phyloP scores from a whole-genome alignment of 2,329 filamentous ascomycete genomes.

The Trichoderma sp. region DNA sequence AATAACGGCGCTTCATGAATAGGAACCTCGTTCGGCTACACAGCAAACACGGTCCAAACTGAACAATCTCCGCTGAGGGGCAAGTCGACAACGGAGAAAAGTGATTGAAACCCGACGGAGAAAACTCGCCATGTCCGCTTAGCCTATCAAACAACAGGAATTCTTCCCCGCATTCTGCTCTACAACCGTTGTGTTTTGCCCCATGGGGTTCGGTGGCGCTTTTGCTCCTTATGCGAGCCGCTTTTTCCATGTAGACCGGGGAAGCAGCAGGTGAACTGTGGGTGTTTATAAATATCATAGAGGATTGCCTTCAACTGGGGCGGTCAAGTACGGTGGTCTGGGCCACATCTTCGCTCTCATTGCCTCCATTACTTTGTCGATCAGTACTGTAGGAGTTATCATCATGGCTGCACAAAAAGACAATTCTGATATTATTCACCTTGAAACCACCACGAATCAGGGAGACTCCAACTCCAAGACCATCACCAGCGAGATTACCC shows the following conservation, averaged over 20 bases:
- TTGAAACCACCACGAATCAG: not conserved
- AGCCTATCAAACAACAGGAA: constrained; percentile 12
- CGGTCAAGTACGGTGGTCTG: not conserved
- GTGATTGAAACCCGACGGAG: constrained; percentile 2
- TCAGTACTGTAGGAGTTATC: not conserved
- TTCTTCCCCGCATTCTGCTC: constrained; percentile 1
- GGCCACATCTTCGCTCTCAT: not conserved
- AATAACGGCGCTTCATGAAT: not conserved
- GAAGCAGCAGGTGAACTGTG: not conserved
- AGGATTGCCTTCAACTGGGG: not conserved
- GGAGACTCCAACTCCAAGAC: not conserved
- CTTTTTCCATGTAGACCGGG: not conserved
- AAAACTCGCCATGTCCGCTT: not conserved
- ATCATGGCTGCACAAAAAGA: constrained; percentile 13
- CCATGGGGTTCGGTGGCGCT: constrained; percentile 5
- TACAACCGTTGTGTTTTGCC: not conserved
- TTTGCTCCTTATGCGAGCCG: not conserved
- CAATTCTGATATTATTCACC: constrained; percentile 15
- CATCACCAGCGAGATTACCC: constrained; percentile 5
- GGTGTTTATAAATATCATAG: constrained; percentile 10
- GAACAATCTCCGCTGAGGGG: constrained; percentile 9
- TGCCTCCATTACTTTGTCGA: not conserved
- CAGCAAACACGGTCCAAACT: not conserved
- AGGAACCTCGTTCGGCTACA: not conserved
- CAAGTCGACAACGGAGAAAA: constrained; percentile 8